Percentiles rank a stretch among this genome's conserved stretches.
Evolutionary conservation across 306 rosid species (phyloP).

Genomic region (Carpinus fangiana): DNA sequence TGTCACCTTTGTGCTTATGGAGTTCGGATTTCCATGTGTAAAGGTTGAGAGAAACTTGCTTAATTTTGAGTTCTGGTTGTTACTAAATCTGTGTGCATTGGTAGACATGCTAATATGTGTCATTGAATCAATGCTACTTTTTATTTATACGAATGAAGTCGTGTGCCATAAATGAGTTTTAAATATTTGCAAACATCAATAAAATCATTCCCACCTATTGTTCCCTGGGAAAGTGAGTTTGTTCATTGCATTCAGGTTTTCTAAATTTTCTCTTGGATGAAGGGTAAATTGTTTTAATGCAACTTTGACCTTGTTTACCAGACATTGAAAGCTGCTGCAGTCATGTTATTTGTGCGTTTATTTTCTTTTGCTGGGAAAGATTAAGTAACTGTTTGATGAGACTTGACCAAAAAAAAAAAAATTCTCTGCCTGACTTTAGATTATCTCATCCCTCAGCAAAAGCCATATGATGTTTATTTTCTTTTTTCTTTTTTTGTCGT

Average conservation of each 20-base stretch:
- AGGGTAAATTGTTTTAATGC: background rate
- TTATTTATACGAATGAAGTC: background rate
- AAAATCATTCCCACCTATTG: background rate
- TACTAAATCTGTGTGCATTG: background rate
- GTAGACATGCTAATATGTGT: background rate
- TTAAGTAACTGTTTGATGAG: background rate
- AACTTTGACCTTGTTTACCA: background rate
- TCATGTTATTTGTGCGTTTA: background rate
- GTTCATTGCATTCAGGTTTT: background rate
- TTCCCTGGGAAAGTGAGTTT: background rate
- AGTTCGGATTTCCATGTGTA: background rate
- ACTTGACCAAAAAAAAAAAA: background rate
- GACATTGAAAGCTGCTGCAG: background rate
- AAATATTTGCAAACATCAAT: background rate
- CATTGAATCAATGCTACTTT: background rate
- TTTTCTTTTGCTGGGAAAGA: background rate
- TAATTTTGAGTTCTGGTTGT: background rate
- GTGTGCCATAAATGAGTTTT: background rate
- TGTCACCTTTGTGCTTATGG: background rate
- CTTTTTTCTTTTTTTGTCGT: constrained; percentile 11
- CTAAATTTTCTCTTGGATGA: background rate
- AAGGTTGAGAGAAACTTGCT: background rate
- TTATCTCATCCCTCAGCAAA: background rate
- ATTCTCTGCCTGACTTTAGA: background rate
- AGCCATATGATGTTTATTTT: constrained; percentile 11